phyloP scores from a whole-genome alignment of 2,329 filamentous ascomycete genomes.

The Talaromyces sp. region DNA sequence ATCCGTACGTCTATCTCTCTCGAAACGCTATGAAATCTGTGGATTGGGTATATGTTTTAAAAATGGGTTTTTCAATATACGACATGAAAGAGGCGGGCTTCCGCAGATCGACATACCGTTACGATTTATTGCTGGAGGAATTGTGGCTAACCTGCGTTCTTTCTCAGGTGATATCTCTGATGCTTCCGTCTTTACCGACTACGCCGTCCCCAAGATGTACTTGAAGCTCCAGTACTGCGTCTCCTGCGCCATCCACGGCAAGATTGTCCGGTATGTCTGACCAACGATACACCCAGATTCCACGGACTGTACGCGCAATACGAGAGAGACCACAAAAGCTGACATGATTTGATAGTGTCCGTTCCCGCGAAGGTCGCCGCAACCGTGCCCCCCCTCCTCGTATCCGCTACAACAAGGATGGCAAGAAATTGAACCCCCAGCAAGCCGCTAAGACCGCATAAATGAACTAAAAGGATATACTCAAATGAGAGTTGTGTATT shows the following conservation, averaged over 20 bases:
- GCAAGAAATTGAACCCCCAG: constrained; percentile 97
- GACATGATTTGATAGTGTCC: constrained; percentile 68
- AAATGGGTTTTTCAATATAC: not conserved
- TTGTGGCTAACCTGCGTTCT: constrained; percentile 20
- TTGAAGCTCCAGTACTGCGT: constrained; percentile 99
- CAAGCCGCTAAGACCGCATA: constrained; percentile 66
- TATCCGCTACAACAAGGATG: constrained; percentile 99
- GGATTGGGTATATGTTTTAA: not conserved
- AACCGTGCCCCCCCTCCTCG: constrained; percentile 98
- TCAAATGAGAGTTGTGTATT: constrained; percentile 28
- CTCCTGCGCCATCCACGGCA: constrained; percentile 99
- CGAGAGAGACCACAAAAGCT: not conserved
- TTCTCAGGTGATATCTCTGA: constrained; percentile 96
- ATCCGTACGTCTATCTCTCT: constrained; percentile 73
- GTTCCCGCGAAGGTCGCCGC: constrained; percentile 92
- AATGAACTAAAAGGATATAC: constrained; percentile 26
- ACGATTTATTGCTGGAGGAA: not conserved
- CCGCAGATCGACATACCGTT: not conserved
- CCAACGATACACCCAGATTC: not conserved
- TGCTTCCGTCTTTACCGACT: constrained; percentile 98
- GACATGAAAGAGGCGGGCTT: not conserved
- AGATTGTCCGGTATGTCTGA: constrained; percentile 93
- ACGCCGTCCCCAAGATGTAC: constrained; percentile 99
- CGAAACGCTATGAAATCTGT: constrained; percentile 6
- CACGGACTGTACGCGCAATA: not conserved